Percentiles rank a stretch among this genome's conserved stretches.
phyloP scores from a whole-genome alignment of 2,329 filamentous ascomycete species.

The Aureobasidium subglaciale region DNA sequence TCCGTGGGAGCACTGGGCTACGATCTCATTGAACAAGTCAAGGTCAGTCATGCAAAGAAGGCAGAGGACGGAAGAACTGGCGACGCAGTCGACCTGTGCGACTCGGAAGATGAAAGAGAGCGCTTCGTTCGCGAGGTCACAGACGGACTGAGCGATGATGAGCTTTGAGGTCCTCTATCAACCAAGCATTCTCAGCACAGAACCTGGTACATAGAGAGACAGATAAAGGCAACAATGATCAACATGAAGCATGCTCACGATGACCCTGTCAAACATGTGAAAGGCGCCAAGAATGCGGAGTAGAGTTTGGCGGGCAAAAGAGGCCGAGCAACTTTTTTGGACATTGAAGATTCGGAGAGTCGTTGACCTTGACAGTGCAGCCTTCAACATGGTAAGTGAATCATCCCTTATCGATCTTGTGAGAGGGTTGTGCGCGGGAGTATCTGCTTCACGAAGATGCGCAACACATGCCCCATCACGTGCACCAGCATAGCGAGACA shows the following conservation, averaged over 20 bases:
- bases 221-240: not conserved
- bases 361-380: not conserved
- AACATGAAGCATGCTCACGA: not conserved
- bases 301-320: not conserved
- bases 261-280: constrained; percentile 7
- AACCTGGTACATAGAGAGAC: not conserved
- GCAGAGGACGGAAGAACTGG: not conserved
- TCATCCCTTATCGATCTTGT: not conserved
- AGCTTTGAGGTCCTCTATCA: not conserved
- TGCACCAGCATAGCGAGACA: not conserved
- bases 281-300: constrained; percentile 2
- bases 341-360: constrained; percentile 1
- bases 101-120: not conserved
- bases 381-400: constrained; percentile 3
- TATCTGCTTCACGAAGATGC: too few relatives aligned
- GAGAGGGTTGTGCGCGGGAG: not conserved
- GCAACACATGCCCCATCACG: not conserved
- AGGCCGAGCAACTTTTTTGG: not conserved
- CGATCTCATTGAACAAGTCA: constrained; percentile 20
- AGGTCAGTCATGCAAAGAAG: not conserved
- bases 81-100: not conserved
- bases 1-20: constrained; percentile 34
- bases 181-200: too few relatives aligned
- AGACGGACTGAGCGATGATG: not conserved
- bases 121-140: not conserved